phyloP scores from a whole-genome alignment of 2,329 filamentous ascomycete species.

The Trichoderma atrobrunneum region DNA sequence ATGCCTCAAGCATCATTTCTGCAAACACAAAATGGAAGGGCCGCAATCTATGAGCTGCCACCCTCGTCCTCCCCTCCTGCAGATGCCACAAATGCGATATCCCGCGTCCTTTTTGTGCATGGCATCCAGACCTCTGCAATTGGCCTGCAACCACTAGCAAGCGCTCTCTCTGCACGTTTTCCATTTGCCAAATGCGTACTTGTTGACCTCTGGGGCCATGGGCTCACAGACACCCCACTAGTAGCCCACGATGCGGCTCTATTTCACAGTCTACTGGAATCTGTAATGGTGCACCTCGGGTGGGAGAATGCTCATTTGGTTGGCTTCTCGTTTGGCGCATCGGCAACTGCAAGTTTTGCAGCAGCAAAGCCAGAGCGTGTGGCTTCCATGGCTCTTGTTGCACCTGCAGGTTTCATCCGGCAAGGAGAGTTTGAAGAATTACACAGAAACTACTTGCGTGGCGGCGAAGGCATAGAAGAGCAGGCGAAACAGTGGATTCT shows the following conservation, averaged over 20 bases:
- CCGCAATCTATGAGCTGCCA: background rate
- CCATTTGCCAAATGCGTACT: conserved; percentile 2
- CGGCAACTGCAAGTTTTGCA: background rate
- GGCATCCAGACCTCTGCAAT: conserved; percentile 5
- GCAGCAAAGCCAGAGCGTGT: background rate
- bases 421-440: background rate
- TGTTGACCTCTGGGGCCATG: conserved; percentile 11
- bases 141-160: background rate
- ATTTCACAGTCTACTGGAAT: background rate
- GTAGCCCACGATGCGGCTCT: background rate
- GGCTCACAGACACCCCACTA: conserved; percentile 6
- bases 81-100: background rate
- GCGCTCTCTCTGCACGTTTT: background rate
- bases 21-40: background rate
- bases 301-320: background rate
- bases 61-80: background rate
- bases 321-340: background rate
- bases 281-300: background rate
- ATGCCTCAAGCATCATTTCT: background rate
- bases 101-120: background rate
- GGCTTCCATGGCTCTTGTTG: background rate
- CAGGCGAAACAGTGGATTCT: background rate
- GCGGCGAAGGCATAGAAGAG: background rate
- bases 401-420: background rate
- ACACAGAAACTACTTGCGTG: background rate